Base-by-base conservation (phyloP, 2,329 filamentous ascomycete genomes). In the Gaeumannomyces tritici region DNA sequence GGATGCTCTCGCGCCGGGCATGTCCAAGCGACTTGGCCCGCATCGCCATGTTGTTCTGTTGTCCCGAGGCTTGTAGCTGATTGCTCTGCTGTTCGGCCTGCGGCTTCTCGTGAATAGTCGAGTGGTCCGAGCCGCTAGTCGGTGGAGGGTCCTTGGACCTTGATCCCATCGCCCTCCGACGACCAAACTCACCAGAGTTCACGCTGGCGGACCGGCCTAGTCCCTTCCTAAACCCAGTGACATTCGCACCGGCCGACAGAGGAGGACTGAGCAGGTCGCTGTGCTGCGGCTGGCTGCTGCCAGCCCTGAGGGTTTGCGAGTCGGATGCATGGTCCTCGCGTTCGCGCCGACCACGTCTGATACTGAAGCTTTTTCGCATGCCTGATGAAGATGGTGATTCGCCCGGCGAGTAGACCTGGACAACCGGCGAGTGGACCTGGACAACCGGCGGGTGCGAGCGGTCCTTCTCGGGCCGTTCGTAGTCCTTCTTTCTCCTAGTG, bases 181-280 rank as follows among this genome's bases (percentile, higher is more conserved):
- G 80, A 65, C 90, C 83, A 64, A 91, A 86, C 65, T 96, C 92
- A 31, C 89, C 91, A 2, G 91, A 95, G 70, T 93, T 96, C 62
- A 97, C 93, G 71, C 93, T 97, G 11, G 93, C 92, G 8, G 92
- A 96, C 65, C 93, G 85, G 47, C 90, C 91, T 24, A 97, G 79
- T 12, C 86, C 87, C 67, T 89, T 89, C 59, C 84, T 86, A 61
- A 83, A 82, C 57, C 84, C 82, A 26, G 85, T 79, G 59, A 77
- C 76, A 62, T 73, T 70, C 31, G 76, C 83, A 54, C 86, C 87
- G 26, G 83, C 81, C 8, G 87, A 84, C 66, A 82, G 75, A 1
- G 90, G 89, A 0, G 91, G 89, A 64, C 88, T 89, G 15, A 96
- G 82, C 18, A 96, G 81, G 64, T 93, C 91, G 64, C 88, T 85